Percentiles rank a stretch among this genome's conserved stretches.
Evolutionary conservation across 257 asterid species (phyloP).

Genomic region (Ilex asprella): DNA sequence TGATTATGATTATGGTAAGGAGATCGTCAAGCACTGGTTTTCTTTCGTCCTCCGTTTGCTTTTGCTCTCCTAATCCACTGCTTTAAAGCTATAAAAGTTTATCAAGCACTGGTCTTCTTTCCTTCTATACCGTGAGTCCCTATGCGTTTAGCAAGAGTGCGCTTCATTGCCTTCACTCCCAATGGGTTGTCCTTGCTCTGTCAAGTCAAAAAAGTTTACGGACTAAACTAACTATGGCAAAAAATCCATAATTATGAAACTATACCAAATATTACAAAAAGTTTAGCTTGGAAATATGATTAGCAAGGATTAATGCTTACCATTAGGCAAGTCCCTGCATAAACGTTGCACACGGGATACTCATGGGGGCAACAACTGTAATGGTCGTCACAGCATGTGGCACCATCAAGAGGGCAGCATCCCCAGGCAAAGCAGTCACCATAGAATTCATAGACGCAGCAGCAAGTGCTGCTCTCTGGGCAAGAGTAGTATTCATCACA

Average conservation of each 20-base stretch:
- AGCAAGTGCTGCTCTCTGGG: conserved; percentile 48
- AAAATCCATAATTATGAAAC: too few species aligned
- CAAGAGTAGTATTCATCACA: conserved; percentile 44
- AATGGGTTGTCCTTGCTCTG: conserved; percentile 68
- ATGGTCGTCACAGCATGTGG: conserved; percentile 61
- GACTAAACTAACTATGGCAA: too few species aligned
- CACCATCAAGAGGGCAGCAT: conserved; percentile 60
- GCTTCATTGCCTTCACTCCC: conserved; percentile 63
- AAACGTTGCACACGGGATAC: conserved; percentile 49
- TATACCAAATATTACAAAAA: too few species aligned
- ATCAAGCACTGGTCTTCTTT: conserved; percentile 30
- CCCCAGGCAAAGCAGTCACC: conserved; percentile 54
- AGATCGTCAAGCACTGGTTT: conserved; percentile 5
- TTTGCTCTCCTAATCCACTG: conserved; percentile 9
- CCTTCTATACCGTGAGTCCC: conserved; percentile 25
- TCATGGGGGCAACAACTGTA: conserved; percentile 65
- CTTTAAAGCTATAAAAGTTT: conserved; percentile 2
- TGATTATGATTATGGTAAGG: background rate
- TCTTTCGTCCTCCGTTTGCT: conserved; percentile 5
- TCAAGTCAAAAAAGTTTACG: background rate
- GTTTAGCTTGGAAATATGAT: too few species aligned
- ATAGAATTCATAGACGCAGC: conserved; percentile 36
- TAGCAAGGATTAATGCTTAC: conserved; percentile 20
- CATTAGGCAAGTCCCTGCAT: conserved; percentile 43
- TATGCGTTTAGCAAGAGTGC: conserved; percentile 47